A percentile compares a stretch with the other conserved stretches of the same genome.
Conservation (phyloP, 352 stramenopile genomes). For the Phytopythium helicoides region DNA sequence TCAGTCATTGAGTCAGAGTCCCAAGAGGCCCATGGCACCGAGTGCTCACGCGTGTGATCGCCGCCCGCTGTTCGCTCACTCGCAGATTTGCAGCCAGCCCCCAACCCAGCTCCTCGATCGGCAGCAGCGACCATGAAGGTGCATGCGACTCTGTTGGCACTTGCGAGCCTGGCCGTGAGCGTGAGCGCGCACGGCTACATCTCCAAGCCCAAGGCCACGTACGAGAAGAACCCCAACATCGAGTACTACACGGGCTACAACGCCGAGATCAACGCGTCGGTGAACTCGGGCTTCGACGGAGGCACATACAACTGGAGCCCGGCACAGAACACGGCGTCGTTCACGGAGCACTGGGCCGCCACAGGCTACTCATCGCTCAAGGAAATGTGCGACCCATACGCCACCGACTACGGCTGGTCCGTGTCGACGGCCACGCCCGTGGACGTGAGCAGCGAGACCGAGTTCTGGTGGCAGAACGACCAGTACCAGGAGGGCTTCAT, state of each 20-base stretch:
- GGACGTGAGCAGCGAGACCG: conserved; percentile 26
- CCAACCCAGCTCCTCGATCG: too few relatives aligned
- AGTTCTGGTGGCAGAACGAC: conserved; percentile 42
- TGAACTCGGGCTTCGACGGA: conserved; percentile 32
- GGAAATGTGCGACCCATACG: conserved; percentile 31
- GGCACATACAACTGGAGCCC: conserved; percentile 29
- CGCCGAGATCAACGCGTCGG: conserved; percentile 13
- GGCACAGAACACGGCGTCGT: conserved; percentile 27
- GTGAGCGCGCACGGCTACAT: conserved; percentile 24
- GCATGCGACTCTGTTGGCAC: too few relatives aligned
- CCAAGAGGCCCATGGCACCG: too few relatives aligned
- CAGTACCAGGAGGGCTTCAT: conserved; percentile 38
- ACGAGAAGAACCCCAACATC: conserved; percentile 10
- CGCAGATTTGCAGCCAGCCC: too few relatives aligned
- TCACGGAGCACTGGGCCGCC: conserved; percentile 22
- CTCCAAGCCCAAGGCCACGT: conserved; percentile 20
- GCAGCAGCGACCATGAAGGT: too few relatives aligned
- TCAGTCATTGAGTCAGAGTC: too few relatives aligned
- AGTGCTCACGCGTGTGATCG: too few relatives aligned
- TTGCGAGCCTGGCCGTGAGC: too few relatives aligned
- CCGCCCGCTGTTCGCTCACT: too few relatives aligned
- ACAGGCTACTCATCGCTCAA: conserved; percentile 31
- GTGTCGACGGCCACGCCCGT: conserved; percentile 18
- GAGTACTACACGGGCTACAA: conserved; percentile 26
- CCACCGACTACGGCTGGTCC: conserved; percentile 29